Conservation (phyloP, 495 filamentous ascomycete genomes). For the Penicillium alfredii region DNA sequence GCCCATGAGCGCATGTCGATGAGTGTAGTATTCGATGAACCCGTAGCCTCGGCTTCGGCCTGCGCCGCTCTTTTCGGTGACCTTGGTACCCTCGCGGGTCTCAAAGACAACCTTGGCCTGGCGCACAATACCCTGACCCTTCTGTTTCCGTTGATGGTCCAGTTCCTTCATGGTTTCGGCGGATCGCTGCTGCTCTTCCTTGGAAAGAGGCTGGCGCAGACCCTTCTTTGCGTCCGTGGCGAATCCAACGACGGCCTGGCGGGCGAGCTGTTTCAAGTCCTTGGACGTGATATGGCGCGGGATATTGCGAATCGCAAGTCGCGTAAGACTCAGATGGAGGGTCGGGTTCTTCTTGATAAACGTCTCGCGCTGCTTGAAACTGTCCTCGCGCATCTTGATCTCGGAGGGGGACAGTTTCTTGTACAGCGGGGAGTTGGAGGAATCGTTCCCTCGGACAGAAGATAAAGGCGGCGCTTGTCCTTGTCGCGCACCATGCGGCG, state of each 20-base stretch:
- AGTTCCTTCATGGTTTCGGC: conserved; percentile 73
- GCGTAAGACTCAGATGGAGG: conserved; percentile 83
- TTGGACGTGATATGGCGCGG: conserved; percentile 80
- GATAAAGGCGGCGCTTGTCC: conserved; percentile 89
- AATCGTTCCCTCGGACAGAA: conserved; percentile 82
- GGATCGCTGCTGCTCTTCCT: conserved; percentile 75
- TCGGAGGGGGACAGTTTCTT: conserved; percentile 71
- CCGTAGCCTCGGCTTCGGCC: conserved; percentile 89
- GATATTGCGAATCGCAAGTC: conserved; percentile 90
- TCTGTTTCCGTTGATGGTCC: conserved; percentile 67
- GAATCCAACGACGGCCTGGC: conserved; percentile 87
- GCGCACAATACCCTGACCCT: conserved; percentile 87
- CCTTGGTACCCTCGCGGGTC: conserved; percentile 71
- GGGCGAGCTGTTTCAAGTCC: conserved; percentile 83
- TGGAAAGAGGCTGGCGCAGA: conserved; percentile 66
- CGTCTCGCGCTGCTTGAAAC: conserved; percentile 78
- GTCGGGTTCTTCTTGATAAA: conserved; percentile 86
- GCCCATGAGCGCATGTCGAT: conserved; percentile 93
- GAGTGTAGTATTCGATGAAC: conserved; percentile 94
- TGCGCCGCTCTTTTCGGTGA: conserved; percentile 62
- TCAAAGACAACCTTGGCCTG: conserved; percentile 96
- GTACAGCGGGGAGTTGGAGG: conserved; percentile 65
- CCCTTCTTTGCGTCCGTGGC: conserved; percentile 80
- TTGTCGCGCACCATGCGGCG: conserved; percentile 63
- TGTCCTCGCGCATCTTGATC: conserved; percentile 80